A percentile compares a stretch with the other conserved stretches of the same genome.
Conservation (phyloP, 78 protist genomes). For the Speleostelium caveatum region DNA sequence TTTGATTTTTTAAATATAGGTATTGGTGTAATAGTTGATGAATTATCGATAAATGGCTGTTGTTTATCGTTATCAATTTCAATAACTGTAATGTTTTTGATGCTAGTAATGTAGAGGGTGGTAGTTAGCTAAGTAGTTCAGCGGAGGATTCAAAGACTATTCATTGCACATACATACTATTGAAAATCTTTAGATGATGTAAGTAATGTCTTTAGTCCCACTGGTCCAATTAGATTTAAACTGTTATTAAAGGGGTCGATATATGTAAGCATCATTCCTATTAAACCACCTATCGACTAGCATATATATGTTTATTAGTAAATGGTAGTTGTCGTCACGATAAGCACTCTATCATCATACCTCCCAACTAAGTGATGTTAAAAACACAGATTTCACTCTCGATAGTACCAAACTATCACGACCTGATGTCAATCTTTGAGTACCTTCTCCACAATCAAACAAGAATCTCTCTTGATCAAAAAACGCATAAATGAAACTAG, state of each 20-base stretch:
- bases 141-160: no score
- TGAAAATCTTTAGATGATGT: neutral
- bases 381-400: slow-evolving; percentile 8
- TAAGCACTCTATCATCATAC: no score
- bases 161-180: no score
- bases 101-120: no score
- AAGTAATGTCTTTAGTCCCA: slow-evolving; percentile 10
- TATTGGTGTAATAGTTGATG: neutral
- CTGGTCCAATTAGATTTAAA: slow-evolving; percentile 10
- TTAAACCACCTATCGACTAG: slow-evolving; percentile 33
- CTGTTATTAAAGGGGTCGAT: neutral
- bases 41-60: neutral
- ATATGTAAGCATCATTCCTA: slow-evolving; percentile 5
- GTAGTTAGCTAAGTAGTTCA: no score
- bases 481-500: slow-evolving; percentile 20
- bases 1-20: neutral
- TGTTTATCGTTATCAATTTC: neutral
- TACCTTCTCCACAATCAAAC: slow-evolving; percentile 36
- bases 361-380: slow-evolving; percentile 32
- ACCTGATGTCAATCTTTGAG: slow-evolving; percentile 33
- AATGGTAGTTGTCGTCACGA: no score
- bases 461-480: slow-evolving; percentile 50
- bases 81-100: no score
- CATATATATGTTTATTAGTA: no score
- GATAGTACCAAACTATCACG: neutral